These are phyloP conservation scores for Candida mesenterica DNA, from an alignment of 1,139 yeast species.

Conservation along the genomic window DNA sequence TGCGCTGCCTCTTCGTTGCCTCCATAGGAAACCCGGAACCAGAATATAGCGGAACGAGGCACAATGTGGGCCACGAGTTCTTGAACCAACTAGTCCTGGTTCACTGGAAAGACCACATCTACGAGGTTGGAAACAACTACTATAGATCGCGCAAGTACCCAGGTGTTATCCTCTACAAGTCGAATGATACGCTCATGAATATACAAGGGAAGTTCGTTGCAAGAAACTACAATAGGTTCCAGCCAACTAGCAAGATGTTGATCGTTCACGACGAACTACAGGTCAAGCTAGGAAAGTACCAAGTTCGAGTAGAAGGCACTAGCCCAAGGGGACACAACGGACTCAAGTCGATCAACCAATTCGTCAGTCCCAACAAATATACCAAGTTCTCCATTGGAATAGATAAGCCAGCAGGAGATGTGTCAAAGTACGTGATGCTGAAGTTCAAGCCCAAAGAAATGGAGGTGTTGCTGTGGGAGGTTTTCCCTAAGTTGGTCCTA, in stretches of 20 bases:
- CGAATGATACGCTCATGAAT: conserved; percentile 63
- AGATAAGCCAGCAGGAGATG: conserved; percentile 53
- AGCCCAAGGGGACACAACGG: conserved; percentile 84
- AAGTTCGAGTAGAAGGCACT: conserved; percentile 53
- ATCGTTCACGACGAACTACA: conserved; percentile 78
- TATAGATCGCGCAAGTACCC: conserved; percentile 23
- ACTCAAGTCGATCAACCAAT: conserved; percentile 50
- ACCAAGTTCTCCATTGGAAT: conserved; percentile 69
- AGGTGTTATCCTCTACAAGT: conserved; percentile 41
- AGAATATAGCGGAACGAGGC: conserved; percentile 60
- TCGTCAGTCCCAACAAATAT: conserved; percentile 42
- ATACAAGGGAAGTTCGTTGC: conserved; percentile 55
- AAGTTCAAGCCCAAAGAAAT: conserved; percentile 40
- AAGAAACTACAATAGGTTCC: conserved; percentile 45
- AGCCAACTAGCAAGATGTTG: conserved; percentile 39
- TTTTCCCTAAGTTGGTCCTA: conserved; percentile 37
- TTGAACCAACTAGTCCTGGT: conserved; percentile 31
- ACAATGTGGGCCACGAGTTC: conserved; percentile 70
- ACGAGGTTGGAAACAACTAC: conserved; percentile 11
- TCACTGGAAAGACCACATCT: conserved; percentile 22
- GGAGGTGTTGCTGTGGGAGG: conserved; percentile 29
- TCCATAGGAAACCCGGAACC: conserved; percentile 83
- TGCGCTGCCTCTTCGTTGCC: conserved; percentile 39
- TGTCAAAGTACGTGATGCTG: conserved; percentile 62
- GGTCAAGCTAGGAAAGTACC: conserved; percentile 59